Evolutionary conservation across 2,329 filamentous ascomycete genomes (phyloP), one percentile per base, ranked within the genome.

Genomic region (Graphilbum ipis-grandicollis): DNA sequence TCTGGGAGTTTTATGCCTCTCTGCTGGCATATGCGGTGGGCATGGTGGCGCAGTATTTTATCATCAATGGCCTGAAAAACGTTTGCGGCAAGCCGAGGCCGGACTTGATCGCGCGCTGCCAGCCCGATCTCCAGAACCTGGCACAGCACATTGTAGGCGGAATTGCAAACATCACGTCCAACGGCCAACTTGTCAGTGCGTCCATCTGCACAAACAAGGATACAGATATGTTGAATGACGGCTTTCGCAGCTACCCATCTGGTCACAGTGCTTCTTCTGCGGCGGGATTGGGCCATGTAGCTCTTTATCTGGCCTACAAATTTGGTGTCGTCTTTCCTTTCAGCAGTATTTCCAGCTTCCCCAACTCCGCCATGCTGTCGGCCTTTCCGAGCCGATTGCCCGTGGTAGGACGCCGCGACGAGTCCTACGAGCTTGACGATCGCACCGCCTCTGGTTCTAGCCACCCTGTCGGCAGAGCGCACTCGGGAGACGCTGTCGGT

Each of bases 1-100:
- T 93, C 2, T 94, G 88, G 85, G 86, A 94, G 55, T 75, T 82
- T 53, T 84, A 94, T 52, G 75, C 74, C 2, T 85, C 82, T 40
- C 83, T 79, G 73, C 72, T 93, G 48, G 86, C 86, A 0, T 65
- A 93, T 3, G 81, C 66, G 1, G 62, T 93, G 15, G 73, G 80
- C 3, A 61, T 84, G 9, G 73, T 76, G 3, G 64, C 71, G 2
- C 69, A 79, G 5, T 92, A 80, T 61, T 74, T 90, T 55, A 74
- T 92, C 48, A 88, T 85, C 1, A 75, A 83, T 47, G 81, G 79
- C 35, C 74, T 93, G 65, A 94, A 94, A 66, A 83, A 78, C 49
- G 72, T 78, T 17, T 76, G 88, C 35, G 96, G 90, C 56, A 79
- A 83, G 44, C 86, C 85, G 14, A 59, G 70, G 6, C 70, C 70